phyloP scores from a whole-genome alignment of 73 alveolate genomes.

The Blepharisma japonicum region DNA sequence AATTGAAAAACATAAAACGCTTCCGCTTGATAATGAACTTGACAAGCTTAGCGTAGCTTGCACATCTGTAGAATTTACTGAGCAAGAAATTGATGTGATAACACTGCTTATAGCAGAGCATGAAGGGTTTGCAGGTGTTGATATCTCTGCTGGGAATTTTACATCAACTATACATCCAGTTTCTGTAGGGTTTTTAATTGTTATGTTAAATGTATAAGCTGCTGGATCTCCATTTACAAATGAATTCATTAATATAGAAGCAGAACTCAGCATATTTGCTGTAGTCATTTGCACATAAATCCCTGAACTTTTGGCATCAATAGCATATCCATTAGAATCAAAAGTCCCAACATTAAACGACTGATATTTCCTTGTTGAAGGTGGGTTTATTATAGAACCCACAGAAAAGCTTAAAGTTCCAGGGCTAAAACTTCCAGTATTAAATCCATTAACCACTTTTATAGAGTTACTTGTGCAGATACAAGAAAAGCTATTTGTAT shows the following conservation, averaged over 20 bases:
- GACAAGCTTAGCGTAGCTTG: background rate
- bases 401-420: background rate
- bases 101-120: background rate
- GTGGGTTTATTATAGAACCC: background rate
- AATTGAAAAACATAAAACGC: background rate
- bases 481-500: background rate
- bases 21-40: background rate
- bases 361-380: background rate
- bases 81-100: background rate
- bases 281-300: slow-evolving; percentile 6
- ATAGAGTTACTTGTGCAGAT: background rate
- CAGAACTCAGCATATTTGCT: background rate
- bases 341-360: background rate
- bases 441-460: background rate
- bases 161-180: background rate
- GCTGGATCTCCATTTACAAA: slow-evolving; percentile 6
- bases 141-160: background rate
- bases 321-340: background rate
- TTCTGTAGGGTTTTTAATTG: background rate
- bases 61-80: background rate
- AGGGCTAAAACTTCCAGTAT: background rate
- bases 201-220: background rate
- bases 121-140: background rate
- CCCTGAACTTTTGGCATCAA: background rate
- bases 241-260: background rate